Evolutionary conservation across 805 yeast genomes (phyloP), one percentile per base, ranked within the genome.

Genomic region (Sporopachydermia lactativora): DNA sequence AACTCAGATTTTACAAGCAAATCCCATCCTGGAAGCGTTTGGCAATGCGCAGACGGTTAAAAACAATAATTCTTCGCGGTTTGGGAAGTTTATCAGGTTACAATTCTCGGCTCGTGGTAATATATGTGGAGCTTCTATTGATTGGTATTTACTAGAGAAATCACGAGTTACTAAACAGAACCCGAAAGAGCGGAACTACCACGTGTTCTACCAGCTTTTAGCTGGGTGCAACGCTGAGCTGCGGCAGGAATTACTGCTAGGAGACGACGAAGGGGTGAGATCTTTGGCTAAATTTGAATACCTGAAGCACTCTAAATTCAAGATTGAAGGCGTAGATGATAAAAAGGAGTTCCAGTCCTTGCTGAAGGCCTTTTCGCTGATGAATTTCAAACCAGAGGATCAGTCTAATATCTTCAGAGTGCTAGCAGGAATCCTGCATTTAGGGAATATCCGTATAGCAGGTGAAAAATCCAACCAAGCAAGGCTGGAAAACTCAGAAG

Each of bases 21-120:
- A 92, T 54, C 99, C 98, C 1, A 85, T 92, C 39, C 61, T 92
- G 49, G 99, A 92, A 59, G 76, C 96, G 19, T 92, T 92, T 59
- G 99, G 99, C 50, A 92, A 92, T 58, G 89, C 99, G 2, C 95
- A 89, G 53, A 92, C 99, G 0, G 83, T 85, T 13, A 73, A 92
- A 52, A 92, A 92, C 57, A 77, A 88, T 57, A 92, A 92, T 59
- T 86, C 96, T 3, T 89, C 97, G 4, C 73, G 99, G 53, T 92
- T 92, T 57, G 99, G 99, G 34, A 92, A 92, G 61, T 92, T 92
- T 53, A 83, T 92, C 47, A 81, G 86, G 52, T 82, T 92, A 44
- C 85, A 77, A 54, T 83, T 89, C 49, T 68, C 71, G 42, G 51
- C 62, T 3, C 56, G 67, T 6, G 84, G 84, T 3, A 70, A 70